These are phyloP conservation scores for Apostasia ramifera DNA, from an alignment of 106 monocot species.

Conservation along the genomic window DNA sequence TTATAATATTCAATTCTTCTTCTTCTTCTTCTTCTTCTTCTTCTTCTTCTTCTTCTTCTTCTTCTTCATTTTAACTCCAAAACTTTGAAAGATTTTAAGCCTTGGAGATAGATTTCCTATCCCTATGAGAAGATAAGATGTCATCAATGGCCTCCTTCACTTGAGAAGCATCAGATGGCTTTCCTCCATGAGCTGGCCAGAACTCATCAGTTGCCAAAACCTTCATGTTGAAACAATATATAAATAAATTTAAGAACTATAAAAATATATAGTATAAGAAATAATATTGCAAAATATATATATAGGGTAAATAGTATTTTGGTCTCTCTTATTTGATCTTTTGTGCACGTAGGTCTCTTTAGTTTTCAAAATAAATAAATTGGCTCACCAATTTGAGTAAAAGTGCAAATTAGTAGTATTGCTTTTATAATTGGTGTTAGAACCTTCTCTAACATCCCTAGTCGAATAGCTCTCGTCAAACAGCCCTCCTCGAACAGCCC, in stretches of 20 bases:
- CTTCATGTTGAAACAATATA: slow-evolving; percentile 26
- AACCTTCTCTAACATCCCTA: too few relatives aligned
- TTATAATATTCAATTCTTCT: neutral
- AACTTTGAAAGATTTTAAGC: slow-evolving; percentile 1
- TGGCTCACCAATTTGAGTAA: too few relatives aligned
- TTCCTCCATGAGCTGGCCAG: slow-evolving; percentile 85
- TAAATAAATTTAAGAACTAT: neutral
- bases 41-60: neutral
- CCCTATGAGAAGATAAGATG: slow-evolving; percentile 58
- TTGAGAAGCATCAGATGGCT: slow-evolving; percentile 67
- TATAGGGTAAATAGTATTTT: too few relatives aligned
- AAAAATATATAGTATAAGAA: neutral
- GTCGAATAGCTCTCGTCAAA: too few relatives aligned
- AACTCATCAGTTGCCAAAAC: slow-evolving; percentile 88
- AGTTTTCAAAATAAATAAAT: too few relatives aligned
- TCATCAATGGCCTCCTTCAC: slow-evolving; percentile 92
- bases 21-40: neutral
- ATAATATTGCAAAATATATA: neutral
- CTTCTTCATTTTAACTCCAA: neutral
- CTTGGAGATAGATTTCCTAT: slow-evolving; percentile 15
- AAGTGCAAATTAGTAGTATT: too few relatives aligned
- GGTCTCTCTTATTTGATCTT: too few relatives aligned
- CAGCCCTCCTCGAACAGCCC: too few relatives aligned
- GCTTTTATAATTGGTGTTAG: too few relatives aligned
- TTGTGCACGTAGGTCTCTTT: too few relatives aligned